phyloP scores from a whole-genome alignment of 2,329 filamentous ascomycete genomes.

The Fusarium sp. region DNA sequence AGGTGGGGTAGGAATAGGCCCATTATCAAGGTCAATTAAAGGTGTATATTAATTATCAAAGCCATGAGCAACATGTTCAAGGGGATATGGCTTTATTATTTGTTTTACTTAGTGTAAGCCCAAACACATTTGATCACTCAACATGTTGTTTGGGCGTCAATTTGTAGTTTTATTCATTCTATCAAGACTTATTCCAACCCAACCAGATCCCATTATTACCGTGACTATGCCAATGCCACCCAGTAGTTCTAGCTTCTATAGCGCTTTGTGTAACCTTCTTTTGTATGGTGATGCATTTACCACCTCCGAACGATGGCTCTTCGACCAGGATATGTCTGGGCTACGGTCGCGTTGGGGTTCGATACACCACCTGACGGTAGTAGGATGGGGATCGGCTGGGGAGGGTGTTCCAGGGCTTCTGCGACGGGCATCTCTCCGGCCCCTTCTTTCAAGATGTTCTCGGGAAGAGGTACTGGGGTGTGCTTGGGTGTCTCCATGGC shows the following conservation, averaged over 20 bases:
- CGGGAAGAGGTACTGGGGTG: neutral
- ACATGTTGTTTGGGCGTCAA: neutral
- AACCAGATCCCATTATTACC: neutral
- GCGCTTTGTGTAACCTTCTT: neutral
- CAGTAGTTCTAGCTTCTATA: neutral
- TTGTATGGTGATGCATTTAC: neutral
- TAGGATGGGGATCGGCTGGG: conserved; percentile 1
- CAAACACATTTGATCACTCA: no score
- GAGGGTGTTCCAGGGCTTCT: conserved; percentile 1
- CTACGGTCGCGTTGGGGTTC: neutral
- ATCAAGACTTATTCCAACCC: neutral
- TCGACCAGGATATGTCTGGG: conserved; percentile 14
- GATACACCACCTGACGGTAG: conserved; percentile 16
- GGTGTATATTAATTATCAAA: no score
- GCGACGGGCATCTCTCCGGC: conserved; percentile 11
- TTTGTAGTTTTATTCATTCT: neutral
- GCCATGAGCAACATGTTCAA: no score
- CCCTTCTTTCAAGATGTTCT: neutral
- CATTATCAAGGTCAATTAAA: no score
- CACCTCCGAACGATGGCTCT: conserved; percentile 27
- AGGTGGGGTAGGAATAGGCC: no score
- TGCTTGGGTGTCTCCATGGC: no score
- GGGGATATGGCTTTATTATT: no score
- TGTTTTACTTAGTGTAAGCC: no score
- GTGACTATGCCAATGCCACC: neutral